Evolutionary conservation across 2,329 filamentous ascomycete species (phyloP).

Genomic region (Fusarium denticulatum): DNA sequence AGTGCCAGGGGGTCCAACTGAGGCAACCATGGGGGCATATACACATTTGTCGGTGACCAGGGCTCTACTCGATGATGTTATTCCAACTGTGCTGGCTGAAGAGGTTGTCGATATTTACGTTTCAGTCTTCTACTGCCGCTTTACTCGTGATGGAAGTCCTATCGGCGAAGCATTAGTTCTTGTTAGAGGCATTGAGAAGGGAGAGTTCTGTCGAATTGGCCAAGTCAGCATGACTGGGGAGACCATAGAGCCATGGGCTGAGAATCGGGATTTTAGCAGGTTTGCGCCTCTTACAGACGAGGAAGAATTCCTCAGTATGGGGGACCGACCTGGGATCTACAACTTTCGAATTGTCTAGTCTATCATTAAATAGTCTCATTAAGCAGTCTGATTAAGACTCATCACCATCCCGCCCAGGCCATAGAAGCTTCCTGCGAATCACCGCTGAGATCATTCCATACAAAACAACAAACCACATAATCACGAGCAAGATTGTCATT

Average conservation of each 20-base stretch:
- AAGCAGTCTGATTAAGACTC: neutral
- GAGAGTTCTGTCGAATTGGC: slow-evolving; percentile 29
- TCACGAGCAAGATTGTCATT: slow-evolving; percentile 35
- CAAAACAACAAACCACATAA: slow-evolving; percentile 41
- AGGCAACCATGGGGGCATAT: neutral
- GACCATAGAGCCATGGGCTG: neutral
- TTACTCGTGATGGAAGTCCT: neutral
- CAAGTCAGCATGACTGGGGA: neutral
- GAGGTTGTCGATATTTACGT: slow-evolving; percentile 11
- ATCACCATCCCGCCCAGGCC: slow-evolving; percentile 43
- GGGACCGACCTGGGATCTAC: slow-evolving; percentile 4
- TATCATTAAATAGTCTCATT: neutral
- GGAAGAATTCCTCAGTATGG: slow-evolving; percentile 15
- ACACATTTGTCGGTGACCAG: neutral
- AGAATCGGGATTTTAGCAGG: slow-evolving; percentile 18
- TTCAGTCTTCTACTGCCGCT: slow-evolving; percentile 18
- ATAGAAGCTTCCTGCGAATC: slow-evolving; percentile 37
- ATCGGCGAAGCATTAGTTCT: slow-evolving; percentile 15
- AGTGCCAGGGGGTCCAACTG: neutral
- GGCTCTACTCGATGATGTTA: slow-evolving; percentile 14
- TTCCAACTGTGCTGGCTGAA: neutral
- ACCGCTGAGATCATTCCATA: slow-evolving; percentile 34
- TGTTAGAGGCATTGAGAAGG: slow-evolving; percentile 11
- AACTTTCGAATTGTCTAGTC: slow-evolving; percentile 26
- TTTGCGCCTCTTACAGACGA: slow-evolving; percentile 15